Evolutionary conservation across 371 early-diverging fungal species (phyloP).

Genomic region (Actinomucor elegans): DNA sequence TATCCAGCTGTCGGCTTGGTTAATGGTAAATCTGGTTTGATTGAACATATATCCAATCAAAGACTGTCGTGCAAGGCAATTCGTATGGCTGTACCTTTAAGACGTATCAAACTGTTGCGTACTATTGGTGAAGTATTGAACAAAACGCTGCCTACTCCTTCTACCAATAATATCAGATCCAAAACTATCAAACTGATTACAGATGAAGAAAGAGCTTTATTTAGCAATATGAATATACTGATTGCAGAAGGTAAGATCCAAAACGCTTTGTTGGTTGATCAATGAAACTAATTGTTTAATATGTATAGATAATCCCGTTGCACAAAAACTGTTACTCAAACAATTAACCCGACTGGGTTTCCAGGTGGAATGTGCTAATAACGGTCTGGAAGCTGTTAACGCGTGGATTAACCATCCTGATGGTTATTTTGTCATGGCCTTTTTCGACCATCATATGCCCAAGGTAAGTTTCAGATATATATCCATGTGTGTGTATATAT

Average conservation of each 20-base stretch:
- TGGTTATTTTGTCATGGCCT: conserved; percentile 36
- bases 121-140: conserved; percentile 32
- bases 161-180: not conserved
- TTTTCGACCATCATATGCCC: conserved; percentile 55
- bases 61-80: conserved; percentile 26
- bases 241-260: conserved; percentile 42
- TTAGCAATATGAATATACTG: conserved; percentile 38
- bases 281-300: not conserved
- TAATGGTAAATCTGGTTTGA: conserved; percentile 11
- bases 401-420: conserved; percentile 33
- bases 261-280: too few species aligned
- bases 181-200: conserved; percentile 19
- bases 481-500: too few species aligned
- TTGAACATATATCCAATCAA: conserved; percentile 16
- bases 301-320: conserved; percentile 46
- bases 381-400: conserved; percentile 44
- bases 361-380: conserved; percentile 44
- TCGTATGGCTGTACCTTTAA: conserved; percentile 53
- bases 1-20: conserved; percentile 35
- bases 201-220: conserved; percentile 28
- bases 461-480: conserved; percentile 20
- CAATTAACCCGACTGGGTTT: conserved; percentile 45
- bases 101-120: conserved; percentile 49
- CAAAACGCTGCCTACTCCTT: not conserved
- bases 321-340: conserved; percentile 42